phyloP scores from a whole-genome alignment of 768 basidiomycete genomes.

The Rubroboletus satanas region DNA sequence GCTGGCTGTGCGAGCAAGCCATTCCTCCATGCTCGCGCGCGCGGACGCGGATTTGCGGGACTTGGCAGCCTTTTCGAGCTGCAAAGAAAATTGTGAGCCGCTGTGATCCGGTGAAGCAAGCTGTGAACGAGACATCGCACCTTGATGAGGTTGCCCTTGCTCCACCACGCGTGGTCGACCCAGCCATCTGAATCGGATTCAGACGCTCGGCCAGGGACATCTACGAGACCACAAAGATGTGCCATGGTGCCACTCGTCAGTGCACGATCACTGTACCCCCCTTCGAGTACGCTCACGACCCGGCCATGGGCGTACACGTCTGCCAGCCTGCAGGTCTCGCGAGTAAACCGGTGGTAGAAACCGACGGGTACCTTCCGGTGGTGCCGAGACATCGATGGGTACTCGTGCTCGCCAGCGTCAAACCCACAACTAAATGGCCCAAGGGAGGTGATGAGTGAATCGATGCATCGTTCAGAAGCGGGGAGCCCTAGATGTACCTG shows the following conservation, averaged over 20 bases:
- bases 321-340: constrained; percentile 64
- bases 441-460: neutral
- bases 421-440: constrained; percentile 70
- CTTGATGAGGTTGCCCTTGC: constrained; percentile 51
- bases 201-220: neutral
- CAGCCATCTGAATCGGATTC: neutral
- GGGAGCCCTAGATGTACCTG: constrained; percentile 48
- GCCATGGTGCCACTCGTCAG: constrained; percentile 82
- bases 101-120: neutral
- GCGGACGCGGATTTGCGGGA: constrained; percentile 47
- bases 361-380: constrained; percentile 82
- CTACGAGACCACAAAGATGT: constrained; percentile 66
- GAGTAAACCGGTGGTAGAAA: constrained; percentile 83
- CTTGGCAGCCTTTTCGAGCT: constrained; percentile 68
- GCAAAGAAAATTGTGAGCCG: neutral
- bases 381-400: constrained; percentile 87
- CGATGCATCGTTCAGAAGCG: neutral
- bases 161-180: constrained; percentile 62
- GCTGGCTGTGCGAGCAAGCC: constrained; percentile 55
- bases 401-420: constrained; percentile 93
- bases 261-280: constrained; percentile 91
- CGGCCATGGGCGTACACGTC: constrained; percentile 62
- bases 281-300: constrained; percentile 88
- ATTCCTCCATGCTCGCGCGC: constrained; percentile 38
- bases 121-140: constrained; percentile 32